A percentile compares a stretch with the other conserved stretches of the same genome.
Conservation (phyloP, 441 rosid species). For the Pelargonium citronellum region DNA sequence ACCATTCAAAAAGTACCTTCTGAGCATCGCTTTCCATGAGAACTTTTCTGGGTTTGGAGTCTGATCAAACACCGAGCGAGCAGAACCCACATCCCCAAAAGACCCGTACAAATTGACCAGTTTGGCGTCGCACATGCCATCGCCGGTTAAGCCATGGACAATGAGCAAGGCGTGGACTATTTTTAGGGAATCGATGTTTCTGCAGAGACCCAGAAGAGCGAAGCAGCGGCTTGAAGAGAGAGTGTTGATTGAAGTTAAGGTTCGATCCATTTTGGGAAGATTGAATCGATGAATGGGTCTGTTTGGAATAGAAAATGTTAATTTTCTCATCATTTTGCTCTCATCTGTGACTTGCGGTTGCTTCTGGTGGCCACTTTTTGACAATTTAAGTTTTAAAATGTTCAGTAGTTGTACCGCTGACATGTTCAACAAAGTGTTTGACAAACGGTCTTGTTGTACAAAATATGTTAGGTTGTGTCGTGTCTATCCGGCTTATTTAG, state of each 20-base stretch:
- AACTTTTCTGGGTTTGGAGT: constrained; percentile 64
- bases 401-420: too few relatives aligned
- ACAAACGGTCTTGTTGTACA: too few relatives aligned
- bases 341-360: too few relatives aligned
- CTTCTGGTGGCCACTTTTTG: too few relatives aligned
- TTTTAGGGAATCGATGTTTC: constrained; percentile 35
- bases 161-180: constrained; percentile 39
- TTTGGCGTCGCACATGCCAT: constrained; percentile 48
- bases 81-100: constrained; percentile 33
- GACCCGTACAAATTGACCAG: constrained; percentile 58
- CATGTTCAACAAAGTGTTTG: too few relatives aligned
- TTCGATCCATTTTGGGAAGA: too few relatives aligned
- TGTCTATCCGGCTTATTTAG: too few relatives aligned
- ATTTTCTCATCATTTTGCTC: too few relatives aligned
- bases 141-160: constrained; percentile 37
- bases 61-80: not conserved
- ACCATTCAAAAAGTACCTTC: constrained; percentile 41
- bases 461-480: too few relatives aligned
- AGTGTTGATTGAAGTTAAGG: constrained; percentile 22
- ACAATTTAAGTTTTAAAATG: too few relatives aligned
- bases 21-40: constrained; percentile 47
- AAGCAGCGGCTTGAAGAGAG: constrained; percentile 33
- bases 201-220: constrained; percentile 42
- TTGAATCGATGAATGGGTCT: too few relatives aligned
- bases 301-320: too few relatives aligned